Evolutionary conservation across 768 basidiomycete genomes (phyloP), one percentile per base, ranked within the genome.

Genomic region (Boletus tomentosulus): DNA sequence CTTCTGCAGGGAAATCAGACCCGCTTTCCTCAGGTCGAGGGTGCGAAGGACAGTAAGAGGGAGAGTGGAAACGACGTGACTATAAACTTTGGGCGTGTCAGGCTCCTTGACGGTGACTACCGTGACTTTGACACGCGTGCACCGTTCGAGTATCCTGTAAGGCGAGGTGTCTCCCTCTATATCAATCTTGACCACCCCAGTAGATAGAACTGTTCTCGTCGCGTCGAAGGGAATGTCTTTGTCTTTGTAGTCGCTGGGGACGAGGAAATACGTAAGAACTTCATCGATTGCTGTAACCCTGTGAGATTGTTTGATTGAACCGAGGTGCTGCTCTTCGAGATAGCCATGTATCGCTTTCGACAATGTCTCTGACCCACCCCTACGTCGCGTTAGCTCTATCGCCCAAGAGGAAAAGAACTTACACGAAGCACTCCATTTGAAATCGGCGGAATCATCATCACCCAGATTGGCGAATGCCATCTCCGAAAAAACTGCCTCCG

Each of bases 31-130:
- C 55, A 51, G 57, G 58, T 78, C 66, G 42, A 78, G 57, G 10
- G 62, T 66, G 39, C 68, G 67, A 41, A 79, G 68, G 46, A 66
- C 61, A 8, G 66, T 51, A 6, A 78, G 61, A 7, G 77, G 68
- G 16, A 74, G 61, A 1, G 76, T 77, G 43, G 68, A 71, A 53
- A 79, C 71, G 59, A 77, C 75, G 35, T 78, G 73, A 1, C 66
- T 62, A 52, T 71, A 78, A 19, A 60, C 41, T 30, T 46, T 51
- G 10, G 25, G 41, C 9, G 16, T n/a, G 22, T 55, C 44, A 0
- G 41, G 39, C 8, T 53, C 61, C 8, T 52, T 42, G 1, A 54
- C 45, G 19, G 50, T 38, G 12, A 65, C 58, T 4, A n/a, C n/a
- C n/a, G n/a, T n/a, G n/a, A n/a, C n/a, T n/a, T 35, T 34, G 49